Conservation (phyloP, 306 rosid species). For the Quercus alba region DNA sequence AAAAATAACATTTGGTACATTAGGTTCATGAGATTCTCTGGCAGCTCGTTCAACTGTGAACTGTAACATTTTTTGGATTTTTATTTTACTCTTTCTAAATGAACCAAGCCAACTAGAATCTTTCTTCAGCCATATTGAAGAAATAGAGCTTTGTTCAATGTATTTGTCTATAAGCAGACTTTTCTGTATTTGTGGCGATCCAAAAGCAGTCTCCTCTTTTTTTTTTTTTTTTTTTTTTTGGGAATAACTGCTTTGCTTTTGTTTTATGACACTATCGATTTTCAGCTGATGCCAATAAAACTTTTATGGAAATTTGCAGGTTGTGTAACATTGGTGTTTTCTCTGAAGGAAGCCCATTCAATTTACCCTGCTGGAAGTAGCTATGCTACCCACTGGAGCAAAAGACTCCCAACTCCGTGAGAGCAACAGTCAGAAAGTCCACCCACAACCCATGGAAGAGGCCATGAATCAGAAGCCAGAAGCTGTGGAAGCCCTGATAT, state of each 20-base stretch:
- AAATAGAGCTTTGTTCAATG: neutral
- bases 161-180: neutral
- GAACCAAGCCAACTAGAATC: neutral
- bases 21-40: neutral
- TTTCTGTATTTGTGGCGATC: neutral
- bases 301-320: slow-evolving; percentile 50
- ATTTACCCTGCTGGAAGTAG: slow-evolving; percentile 49
- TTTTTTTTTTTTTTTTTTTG: neutral
- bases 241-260: neutral
- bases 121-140: neutral
- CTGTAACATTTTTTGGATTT: neutral
- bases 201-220: neutral
- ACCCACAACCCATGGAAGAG: slow-evolving; percentile 99
- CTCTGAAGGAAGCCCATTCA: slow-evolving; percentile 46
- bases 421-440: slow-evolving; percentile 90
- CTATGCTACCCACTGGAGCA: slow-evolving; percentile 95
- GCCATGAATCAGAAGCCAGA: slow-evolving; percentile 94
- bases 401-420: slow-evolving; percentile 91
- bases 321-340: slow-evolving; percentile 32
- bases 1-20: neutral
- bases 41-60: neutral
- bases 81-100: neutral
- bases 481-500: slow-evolving; percentile 78
- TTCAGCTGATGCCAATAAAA: slow-evolving; percentile 27
- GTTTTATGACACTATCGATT: slow-evolving; percentile 10